phyloP scores from a whole-genome alignment of 139 green algal genomes.

The Eudorina sp. region DNA sequence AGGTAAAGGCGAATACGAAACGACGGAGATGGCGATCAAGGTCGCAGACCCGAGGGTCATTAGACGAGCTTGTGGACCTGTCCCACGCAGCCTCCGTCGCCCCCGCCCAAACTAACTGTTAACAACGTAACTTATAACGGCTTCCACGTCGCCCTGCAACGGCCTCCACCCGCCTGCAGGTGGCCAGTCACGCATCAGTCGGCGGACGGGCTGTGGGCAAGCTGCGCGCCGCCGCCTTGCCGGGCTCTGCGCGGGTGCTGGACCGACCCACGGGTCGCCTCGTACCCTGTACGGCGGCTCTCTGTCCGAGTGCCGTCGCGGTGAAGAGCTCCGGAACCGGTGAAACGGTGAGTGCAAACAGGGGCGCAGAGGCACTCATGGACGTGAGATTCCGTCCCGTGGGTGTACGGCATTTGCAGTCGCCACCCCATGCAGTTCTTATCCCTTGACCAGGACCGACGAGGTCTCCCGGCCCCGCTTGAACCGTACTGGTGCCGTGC shows the following conservation, averaged over 20 bases:
- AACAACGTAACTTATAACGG: not conserved
- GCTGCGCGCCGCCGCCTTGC: not conserved
- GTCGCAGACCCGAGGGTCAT: too few relatives aligned
- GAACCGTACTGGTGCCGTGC: too few relatives aligned
- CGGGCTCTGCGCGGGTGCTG: not conserved
- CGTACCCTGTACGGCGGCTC: not conserved
- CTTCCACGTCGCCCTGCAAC: not conserved
- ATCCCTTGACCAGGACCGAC: too few relatives aligned
- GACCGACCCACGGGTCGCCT: not conserved
- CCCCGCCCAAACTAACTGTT: not conserved
- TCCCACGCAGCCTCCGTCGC: not conserved
- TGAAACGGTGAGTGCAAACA: too few relatives aligned
- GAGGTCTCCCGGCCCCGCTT: too few relatives aligned
- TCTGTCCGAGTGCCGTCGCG: not conserved
- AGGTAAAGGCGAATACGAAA: not conserved
- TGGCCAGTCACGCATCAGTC: not conserved
- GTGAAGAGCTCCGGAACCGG: too few relatives aligned
- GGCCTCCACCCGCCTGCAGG: not conserved
- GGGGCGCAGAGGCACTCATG: too few relatives aligned
- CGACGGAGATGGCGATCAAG: not conserved
- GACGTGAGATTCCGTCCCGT: too few relatives aligned
- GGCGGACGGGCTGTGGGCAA: not conserved
- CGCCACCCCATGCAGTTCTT: too few relatives aligned
- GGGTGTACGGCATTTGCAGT: too few relatives aligned
- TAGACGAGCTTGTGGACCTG: too few relatives aligned